Conservation (phyloP, 768 basidiomycete genomes). For the Russula virescens region DNA sequence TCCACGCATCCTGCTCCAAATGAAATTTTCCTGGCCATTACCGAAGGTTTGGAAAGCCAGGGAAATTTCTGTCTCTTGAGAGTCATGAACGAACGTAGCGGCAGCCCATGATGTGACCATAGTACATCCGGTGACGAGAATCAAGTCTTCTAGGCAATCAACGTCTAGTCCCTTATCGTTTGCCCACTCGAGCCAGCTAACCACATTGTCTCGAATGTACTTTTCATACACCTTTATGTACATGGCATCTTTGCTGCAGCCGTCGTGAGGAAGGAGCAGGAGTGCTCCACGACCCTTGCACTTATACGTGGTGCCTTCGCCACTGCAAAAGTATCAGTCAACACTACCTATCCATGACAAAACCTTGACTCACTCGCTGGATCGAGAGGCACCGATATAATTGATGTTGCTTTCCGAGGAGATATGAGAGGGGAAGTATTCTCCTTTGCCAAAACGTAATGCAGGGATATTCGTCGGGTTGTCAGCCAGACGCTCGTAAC, state of each 20-base stretch:
- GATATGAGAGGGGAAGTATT: neutral
- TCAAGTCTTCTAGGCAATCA: constrained; percentile 8
- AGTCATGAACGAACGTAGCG: neutral
- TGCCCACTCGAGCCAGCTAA: neutral
- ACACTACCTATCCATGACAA: neutral
- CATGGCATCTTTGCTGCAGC: neutral
- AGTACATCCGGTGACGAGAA: constrained; percentile 10
- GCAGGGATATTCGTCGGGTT: neutral
- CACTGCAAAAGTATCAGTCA: neutral
- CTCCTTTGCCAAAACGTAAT: neutral
- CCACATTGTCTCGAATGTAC: constrained; percentile 3
- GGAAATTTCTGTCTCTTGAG: neutral
- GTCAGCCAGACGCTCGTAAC: neutral
- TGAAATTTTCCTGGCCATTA: too few relatives aligned
- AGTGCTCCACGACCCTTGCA: neutral
- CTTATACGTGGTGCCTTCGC: neutral
- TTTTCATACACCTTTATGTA: neutral
- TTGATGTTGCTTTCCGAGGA: neutral
- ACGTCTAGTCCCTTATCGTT: neutral
- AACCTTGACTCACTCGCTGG: neutral
- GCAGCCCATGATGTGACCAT: constrained; percentile 7
- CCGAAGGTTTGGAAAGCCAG: neutral
- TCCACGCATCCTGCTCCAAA: too few relatives aligned
- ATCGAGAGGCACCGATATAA: neutral
- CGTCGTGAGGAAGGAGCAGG: neutral